Evolutionary conservation across 1,284 basidiomycete species (phyloP).

Genomic region (Cryptococcus floricola): DNA sequence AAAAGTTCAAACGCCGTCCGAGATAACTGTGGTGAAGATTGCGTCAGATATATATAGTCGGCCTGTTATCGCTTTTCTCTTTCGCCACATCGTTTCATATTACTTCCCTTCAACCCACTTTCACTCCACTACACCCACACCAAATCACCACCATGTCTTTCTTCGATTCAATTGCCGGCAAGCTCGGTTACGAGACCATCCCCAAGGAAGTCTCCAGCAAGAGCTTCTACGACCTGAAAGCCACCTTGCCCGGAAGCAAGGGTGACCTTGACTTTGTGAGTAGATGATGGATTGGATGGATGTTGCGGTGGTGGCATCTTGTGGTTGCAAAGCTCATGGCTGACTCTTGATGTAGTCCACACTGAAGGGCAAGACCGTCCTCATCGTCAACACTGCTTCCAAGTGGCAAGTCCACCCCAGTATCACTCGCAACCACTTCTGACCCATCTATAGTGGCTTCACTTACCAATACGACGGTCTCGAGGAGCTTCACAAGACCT

Average conservation of each 20-base stretch:
- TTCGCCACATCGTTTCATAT: not conserved
- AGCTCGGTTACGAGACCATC: constrained; percentile 35
- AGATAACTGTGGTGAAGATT: too few relatives aligned
- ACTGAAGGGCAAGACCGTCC: constrained; percentile 54
- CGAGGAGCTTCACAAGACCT: constrained; percentile 53
- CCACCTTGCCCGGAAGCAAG: constrained; percentile 44
- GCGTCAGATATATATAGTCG: too few relatives aligned
- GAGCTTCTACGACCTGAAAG: constrained; percentile 51
- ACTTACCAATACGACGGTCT: constrained; percentile 51
- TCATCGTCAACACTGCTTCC: constrained; percentile 56
- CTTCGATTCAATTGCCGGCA: constrained; percentile 8
- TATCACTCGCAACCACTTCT: constrained; percentile 1
- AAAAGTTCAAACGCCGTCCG: too few relatives aligned
- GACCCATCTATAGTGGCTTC: constrained; percentile 30
- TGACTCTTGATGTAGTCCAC: constrained; percentile 16
- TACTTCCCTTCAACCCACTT: not conserved
- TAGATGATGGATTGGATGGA: not conserved
- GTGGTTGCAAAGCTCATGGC: not conserved
- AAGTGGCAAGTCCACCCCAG: constrained; percentile 44
- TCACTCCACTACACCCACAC: not conserved
- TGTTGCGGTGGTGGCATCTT: not conserved
- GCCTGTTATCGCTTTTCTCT: not conserved
- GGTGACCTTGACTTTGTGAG: constrained; percentile 42
- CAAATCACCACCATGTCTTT: constrained; percentile 9
- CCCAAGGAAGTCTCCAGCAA: constrained; percentile 27